These are phyloP conservation scores for Trichaptum fuscoviolaceum DNA, from an alignment of 768 basidiomycete species.

Conservation along the genomic window DNA sequence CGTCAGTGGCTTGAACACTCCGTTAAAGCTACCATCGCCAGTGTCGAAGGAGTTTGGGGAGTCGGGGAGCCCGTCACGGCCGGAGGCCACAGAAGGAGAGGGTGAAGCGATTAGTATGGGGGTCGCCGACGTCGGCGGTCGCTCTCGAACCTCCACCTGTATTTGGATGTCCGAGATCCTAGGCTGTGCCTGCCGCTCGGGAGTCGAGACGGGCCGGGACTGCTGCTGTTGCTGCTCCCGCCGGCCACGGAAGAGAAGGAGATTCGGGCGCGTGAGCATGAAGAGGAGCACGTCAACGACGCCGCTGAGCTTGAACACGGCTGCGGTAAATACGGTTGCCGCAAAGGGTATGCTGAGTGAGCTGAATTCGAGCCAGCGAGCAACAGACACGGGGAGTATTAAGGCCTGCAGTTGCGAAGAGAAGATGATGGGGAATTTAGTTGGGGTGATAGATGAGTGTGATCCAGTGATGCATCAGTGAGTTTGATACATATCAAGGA, in stretches of 20 bases:
- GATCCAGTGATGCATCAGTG: too few relatives aligned
- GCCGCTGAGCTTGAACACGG: conserved; percentile 12
- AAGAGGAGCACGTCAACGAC: conserved; percentile 14
- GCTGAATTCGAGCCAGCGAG: conserved; percentile 5
- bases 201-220: not conserved
- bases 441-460: too few relatives aligned
- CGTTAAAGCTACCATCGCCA: not conserved
- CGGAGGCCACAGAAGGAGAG: too few relatives aligned
- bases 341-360: conserved; percentile 7
- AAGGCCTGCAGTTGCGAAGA: not conserved
- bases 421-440: not conserved
- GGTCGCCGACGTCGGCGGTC: not conserved
- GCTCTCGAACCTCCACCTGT: not conserved
- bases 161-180: not conserved
- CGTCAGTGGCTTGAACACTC: not conserved
- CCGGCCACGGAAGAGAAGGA: conserved; percentile 12
- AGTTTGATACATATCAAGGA: too few relatives aligned
- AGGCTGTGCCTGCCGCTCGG: not conserved
- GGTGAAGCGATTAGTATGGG: not conserved
- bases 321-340: conserved; percentile 4
- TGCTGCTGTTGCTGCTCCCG: not conserved
- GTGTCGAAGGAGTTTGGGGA: not conserved
- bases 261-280: conserved; percentile 15
- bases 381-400: conserved; percentile 5
- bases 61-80: not conserved